Evolutionary conservation across 345 rosid species (phyloP).

Genomic region (Linum usitatissimum): DNA sequence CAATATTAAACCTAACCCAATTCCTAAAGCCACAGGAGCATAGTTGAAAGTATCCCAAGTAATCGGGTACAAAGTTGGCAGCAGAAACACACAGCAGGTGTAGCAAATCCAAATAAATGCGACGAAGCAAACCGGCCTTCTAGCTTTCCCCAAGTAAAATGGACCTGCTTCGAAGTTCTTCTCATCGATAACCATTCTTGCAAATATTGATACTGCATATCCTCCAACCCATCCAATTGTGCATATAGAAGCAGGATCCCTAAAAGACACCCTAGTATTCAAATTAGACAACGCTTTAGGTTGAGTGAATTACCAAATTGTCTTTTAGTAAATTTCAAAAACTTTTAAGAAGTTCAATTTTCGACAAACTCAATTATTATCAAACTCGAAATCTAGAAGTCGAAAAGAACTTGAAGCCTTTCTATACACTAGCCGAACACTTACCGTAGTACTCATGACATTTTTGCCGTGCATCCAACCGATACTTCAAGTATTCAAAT

Average conservation of each 20-base stretch:
- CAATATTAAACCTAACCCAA: conserved; percentile 32
- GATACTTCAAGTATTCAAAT: too few species aligned
- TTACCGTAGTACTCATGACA: too few species aligned
- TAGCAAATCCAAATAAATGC: conserved; percentile 63
- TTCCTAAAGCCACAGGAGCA: conserved; percentile 44
- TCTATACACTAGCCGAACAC: too few species aligned
- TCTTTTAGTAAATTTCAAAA: too few species aligned
- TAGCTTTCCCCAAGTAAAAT: conserved; percentile 44
- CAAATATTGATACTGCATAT: conserved; percentile 49
- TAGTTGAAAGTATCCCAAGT: conserved; percentile 42
- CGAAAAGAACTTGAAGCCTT: too few species aligned
- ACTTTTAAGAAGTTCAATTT: too few species aligned
- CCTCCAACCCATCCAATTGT: conserved; percentile 68
- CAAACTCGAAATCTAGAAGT: too few species aligned
- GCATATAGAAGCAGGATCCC: conserved; percentile 29
- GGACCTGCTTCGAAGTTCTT: conserved; percentile 48
- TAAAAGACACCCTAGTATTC: too few species aligned
- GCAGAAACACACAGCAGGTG: conserved; percentile 46
- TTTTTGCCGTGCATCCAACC: too few species aligned
- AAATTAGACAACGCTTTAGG: too few species aligned
- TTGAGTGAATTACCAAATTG: too few species aligned
- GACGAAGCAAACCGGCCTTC: conserved; percentile 38
- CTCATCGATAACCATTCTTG: conserved; percentile 51
- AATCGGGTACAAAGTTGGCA: conserved; percentile 45
- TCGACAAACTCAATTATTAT: too few species aligned